Percentiles rank a stretch among this genome's conserved stretches.
phyloP scores from a whole-genome alignment of 441 rosid species.

The Manihot esculenta region DNA sequence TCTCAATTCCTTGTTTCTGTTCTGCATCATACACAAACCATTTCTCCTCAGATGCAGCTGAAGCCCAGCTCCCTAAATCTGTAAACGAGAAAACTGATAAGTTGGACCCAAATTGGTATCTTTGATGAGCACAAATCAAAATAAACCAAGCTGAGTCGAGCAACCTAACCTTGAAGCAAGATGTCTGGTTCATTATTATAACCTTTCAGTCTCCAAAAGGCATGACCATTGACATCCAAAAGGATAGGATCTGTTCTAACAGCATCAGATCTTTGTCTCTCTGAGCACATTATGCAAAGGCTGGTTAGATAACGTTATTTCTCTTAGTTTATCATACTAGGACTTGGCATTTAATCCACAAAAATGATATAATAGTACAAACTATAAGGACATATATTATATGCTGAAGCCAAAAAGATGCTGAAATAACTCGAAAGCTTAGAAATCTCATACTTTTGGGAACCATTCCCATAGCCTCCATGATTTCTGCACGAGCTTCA shows the following conservation, averaged over 20 bases:
- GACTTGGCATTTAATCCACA: not conserved
- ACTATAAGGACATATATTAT: not conserved
- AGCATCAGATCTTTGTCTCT: slow-evolving; percentile 50
- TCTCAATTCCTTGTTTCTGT: slow-evolving; percentile 57
- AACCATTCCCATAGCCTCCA: slow-evolving; percentile 42
- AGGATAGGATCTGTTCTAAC: slow-evolving; percentile 61
- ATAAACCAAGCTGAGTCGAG: slow-evolving; percentile 1
- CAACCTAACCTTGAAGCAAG: slow-evolving; percentile 69
- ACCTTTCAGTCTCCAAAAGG: slow-evolving; percentile 64
- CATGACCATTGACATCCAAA: slow-evolving; percentile 46
- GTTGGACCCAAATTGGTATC: not conserved
- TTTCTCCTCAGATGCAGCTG: slow-evolving; percentile 44
- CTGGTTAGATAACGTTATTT: slow-evolving; percentile 9
- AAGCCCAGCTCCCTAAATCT: slow-evolving; percentile 49
- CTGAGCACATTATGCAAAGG: slow-evolving; percentile 31
- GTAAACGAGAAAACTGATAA: slow-evolving; percentile 10
- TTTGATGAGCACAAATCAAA: slow-evolving; percentile 4
- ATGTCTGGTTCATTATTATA: slow-evolving; percentile 38
- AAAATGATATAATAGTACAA: not conserved
- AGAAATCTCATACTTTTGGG: slow-evolving; percentile 43
- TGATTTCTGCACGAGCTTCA: slow-evolving; percentile 56
- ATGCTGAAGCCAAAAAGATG: no score
- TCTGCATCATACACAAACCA: slow-evolving; percentile 63
- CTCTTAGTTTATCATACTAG: no score
- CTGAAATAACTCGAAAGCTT: slow-evolving; percentile 11